phyloP scores from a whole-genome alignment of 768 basidiomycete species.

The Lactifluus subvellereus region DNA sequence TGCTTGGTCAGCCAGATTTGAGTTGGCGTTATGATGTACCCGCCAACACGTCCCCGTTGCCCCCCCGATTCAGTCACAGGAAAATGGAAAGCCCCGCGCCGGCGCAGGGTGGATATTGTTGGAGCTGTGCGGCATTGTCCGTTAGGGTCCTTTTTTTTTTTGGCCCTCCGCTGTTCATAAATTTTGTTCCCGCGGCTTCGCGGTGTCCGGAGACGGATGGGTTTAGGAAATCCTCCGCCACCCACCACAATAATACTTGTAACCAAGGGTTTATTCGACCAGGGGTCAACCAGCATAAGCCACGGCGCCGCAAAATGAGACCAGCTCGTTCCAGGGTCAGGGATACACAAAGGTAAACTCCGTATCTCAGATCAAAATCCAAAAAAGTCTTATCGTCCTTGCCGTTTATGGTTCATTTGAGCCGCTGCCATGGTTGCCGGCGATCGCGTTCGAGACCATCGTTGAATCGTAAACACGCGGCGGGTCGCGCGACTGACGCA shows the following conservation, averaged over 20 bases:
- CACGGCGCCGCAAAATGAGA: neutral
- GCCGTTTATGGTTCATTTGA: neutral
- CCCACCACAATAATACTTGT: neutral
- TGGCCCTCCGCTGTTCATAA: neutral
- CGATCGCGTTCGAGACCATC: constrained; percentile 9
- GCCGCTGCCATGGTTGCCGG: constrained; percentile 2
- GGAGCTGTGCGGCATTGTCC: neutral
- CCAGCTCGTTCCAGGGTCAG: neutral
- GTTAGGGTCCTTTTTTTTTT: neutral
- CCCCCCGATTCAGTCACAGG: neutral
- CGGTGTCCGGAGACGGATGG: neutral
- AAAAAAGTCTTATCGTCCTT: constrained; percentile 6
- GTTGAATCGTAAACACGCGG: neutral
- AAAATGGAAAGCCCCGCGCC: neutral
- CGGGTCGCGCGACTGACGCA: constrained; percentile 6
- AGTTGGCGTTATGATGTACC: neutral
- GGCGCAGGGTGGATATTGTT: neutral
- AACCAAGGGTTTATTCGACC: neutral
- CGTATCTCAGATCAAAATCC: constrained; percentile 11
- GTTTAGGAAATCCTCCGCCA: neutral
- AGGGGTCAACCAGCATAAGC: neutral
- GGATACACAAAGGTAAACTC: constrained; percentile 3
- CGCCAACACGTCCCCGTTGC: neutral
- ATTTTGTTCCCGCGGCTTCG: constrained; percentile 6
- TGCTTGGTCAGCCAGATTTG: constrained; percentile 10